Conservation (phyloP, 441 rosid species). For the Mallotus repandus region DNA sequence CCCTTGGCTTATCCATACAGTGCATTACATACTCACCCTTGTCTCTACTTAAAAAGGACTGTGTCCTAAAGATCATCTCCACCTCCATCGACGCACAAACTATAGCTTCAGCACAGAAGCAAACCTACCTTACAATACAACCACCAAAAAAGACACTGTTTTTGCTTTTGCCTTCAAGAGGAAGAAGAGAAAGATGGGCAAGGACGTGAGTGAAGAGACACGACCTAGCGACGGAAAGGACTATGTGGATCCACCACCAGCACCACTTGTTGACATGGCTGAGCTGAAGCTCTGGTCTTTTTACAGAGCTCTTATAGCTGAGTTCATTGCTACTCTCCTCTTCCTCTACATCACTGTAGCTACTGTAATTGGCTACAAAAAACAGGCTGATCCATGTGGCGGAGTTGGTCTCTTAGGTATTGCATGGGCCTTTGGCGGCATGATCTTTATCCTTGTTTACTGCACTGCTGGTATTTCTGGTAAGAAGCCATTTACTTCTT, state of each 20-base stretch:
- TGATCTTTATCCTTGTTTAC: conserved; percentile 81
- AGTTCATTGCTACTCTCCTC: conserved; percentile 78
- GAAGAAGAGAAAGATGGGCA: conserved; percentile 26
- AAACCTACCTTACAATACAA: not conserved
- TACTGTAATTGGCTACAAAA: conserved; percentile 73
- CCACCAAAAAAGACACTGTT: no score
- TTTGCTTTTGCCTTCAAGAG: not conserved
- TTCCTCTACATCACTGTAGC: conserved; percentile 74
- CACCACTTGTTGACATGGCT: conserved; percentile 52
- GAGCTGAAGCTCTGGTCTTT: conserved; percentile 78
- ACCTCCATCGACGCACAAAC: not conserved
- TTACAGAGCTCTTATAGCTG: conserved; percentile 78
- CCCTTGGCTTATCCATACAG: conserved; percentile 30
- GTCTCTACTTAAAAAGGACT: conserved; percentile 17
- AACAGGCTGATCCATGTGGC: conserved; percentile 55
- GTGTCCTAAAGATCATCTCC: not conserved
- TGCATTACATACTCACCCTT: conserved; percentile 2
- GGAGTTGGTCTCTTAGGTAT: conserved; percentile 86
- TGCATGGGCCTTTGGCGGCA: conserved; percentile 97
- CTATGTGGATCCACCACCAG: conserved; percentile 85
- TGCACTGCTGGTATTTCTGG: conserved; percentile 90
- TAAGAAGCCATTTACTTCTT: conserved; percentile 6
- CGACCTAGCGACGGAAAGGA: conserved; percentile 51
- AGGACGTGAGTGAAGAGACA: conserved; percentile 48
- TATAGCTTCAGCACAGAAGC: not conserved